phyloP scores from a whole-genome alignment of 2,329 filamentous ascomycete genomes.

The Hypoxylon sp. region DNA sequence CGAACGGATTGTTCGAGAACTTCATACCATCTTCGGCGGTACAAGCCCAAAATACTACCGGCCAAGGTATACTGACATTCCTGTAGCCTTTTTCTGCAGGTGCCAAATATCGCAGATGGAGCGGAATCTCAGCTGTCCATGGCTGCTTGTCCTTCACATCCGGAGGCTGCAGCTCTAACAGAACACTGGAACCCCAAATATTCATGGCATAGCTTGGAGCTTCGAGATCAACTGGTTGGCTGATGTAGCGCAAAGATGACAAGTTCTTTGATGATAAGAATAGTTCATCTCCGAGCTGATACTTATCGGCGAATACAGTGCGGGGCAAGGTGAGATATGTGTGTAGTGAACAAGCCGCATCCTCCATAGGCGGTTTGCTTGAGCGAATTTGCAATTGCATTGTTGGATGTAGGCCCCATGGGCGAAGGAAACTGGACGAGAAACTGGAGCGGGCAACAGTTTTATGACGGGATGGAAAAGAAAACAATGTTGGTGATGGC shows the following conservation, averaged over 20 bases:
- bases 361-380: constrained; percentile 64
- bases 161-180: constrained; percentile 80
- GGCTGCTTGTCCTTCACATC: constrained; percentile 55
- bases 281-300: constrained; percentile 82
- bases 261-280: constrained; percentile 88
- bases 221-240: constrained; percentile 88
- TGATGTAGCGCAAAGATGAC: constrained; percentile 75
- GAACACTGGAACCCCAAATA: constrained; percentile 83
- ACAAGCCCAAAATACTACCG: constrained; percentile 93
- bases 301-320: constrained; percentile 86
- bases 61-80: constrained; percentile 78
- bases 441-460: constrained; percentile 72
- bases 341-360: constrained; percentile 78
- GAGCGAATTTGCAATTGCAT: constrained; percentile 76
- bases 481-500: constrained; percentile 83
- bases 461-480: constrained; percentile 84
- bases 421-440: constrained; percentile 74
- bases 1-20: constrained; percentile 86
- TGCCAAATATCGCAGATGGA: constrained; percentile 87
- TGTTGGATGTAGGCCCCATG: constrained; percentile 87
- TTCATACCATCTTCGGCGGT: constrained; percentile 74
- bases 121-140: constrained; percentile 80
- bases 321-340: constrained; percentile 88
- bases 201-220: constrained; percentile 85
- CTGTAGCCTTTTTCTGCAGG: constrained; percentile 71